phyloP scores from a whole-genome alignment of 768 basidiomycete species.

The Asterophora lycoperdoides region DNA sequence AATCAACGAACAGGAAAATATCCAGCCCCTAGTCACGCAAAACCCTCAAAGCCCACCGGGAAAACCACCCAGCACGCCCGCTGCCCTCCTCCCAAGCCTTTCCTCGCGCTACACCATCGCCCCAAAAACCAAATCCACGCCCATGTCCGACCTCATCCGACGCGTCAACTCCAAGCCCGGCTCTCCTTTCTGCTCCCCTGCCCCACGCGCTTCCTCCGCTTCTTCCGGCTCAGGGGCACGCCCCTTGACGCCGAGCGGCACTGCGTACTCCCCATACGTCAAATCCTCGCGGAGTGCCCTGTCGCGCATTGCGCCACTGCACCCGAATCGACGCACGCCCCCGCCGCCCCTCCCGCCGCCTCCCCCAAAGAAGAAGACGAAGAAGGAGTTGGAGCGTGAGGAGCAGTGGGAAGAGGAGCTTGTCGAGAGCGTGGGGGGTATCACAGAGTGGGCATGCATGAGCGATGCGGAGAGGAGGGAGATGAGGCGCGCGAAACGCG shows the following conservation, averaged over 20 bases:
- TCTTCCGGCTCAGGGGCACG: slow-evolving; percentile 5
- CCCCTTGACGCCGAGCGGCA: slow-evolving; percentile 18
- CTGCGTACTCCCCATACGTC: slow-evolving; percentile 57
- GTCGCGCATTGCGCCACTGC: slow-evolving; percentile 69
- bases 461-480: slow-evolving; percentile 47
- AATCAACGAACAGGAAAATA: slow-evolving; percentile 25
- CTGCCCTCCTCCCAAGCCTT: slow-evolving; percentile 19
- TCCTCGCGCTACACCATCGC: slow-evolving; percentile 43
- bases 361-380: slow-evolving; percentile 72
- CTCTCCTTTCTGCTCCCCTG: slow-evolving; percentile 49
- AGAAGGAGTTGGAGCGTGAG: slow-evolving; percentile 72
- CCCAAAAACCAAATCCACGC: slow-evolving; percentile 46
- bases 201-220: slow-evolving; percentile 16
- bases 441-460: slow-evolving; percentile 50
- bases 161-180: slow-evolving; percentile 64
- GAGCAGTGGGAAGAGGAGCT: slow-evolving; percentile 81
- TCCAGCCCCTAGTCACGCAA: slow-evolving; percentile 10
- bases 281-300: slow-evolving; percentile 63
- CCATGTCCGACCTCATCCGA: slow-evolving; percentile 74
- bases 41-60: slow-evolving; percentile 5
- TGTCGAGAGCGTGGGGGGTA: slow-evolving; percentile 67
- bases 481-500: slow-evolving; percentile 57
- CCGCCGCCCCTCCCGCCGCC: slow-evolving; percentile 69
- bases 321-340: slow-evolving; percentile 67
- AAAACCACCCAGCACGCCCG: slow-evolving; percentile 9